Evolutionary conservation across 1,139 yeast species (phyloP).

Genomic region (Lodderomyces margitis): DNA sequence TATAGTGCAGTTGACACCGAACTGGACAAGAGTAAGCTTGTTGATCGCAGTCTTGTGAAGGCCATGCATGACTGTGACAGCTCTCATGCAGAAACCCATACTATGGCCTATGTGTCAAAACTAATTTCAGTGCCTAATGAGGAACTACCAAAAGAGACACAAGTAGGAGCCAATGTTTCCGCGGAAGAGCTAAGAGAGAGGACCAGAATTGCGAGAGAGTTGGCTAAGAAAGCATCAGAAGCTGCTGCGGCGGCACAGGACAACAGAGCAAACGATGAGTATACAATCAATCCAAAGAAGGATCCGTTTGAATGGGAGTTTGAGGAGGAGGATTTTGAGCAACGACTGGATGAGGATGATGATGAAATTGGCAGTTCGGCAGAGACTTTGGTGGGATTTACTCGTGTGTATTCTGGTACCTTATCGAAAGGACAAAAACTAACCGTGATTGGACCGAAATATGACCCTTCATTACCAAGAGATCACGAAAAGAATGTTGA

Average conservation of each 20-base stretch:
- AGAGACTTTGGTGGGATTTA: slow-evolving; percentile 79
- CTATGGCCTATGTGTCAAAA: slow-evolving; percentile 85
- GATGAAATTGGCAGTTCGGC: slow-evolving; percentile 44
- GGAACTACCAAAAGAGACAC: slow-evolving; percentile 66
- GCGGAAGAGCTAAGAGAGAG: slow-evolving; percentile 66
- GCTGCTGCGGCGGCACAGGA: slow-evolving; percentile 38
- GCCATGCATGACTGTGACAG: slow-evolving; percentile 64
- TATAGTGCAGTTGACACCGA: slow-evolving; percentile 44
- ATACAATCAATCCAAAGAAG: slow-evolving; percentile 28
- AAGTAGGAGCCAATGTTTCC: slow-evolving; percentile 29
- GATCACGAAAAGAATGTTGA: slow-evolving; percentile 36
- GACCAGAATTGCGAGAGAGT: slow-evolving; percentile 66
- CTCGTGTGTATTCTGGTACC: slow-evolving; percentile 86
- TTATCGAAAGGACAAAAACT: slow-evolving; percentile 71
- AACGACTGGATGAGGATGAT: slow-evolving; percentile 35
- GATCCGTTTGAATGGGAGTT: slow-evolving; percentile 49
- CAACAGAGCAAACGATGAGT: slow-evolving; percentile 26
- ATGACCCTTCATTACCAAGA: slow-evolving; percentile 67
- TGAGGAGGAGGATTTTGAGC: slow-evolving; percentile 38
- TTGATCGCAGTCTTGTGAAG: slow-evolving; percentile 48
- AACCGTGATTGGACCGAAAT: slow-evolving; percentile 81
- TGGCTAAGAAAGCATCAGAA: slow-evolving; percentile 68
- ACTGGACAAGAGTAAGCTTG: slow-evolving; percentile 20
- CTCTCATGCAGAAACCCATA: slow-evolving; percentile 51
- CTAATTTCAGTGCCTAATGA: slow-evolving; percentile 79